Conservation (phyloP, 495 filamentous ascomycete species). For the Neurospora discreta region DNA sequence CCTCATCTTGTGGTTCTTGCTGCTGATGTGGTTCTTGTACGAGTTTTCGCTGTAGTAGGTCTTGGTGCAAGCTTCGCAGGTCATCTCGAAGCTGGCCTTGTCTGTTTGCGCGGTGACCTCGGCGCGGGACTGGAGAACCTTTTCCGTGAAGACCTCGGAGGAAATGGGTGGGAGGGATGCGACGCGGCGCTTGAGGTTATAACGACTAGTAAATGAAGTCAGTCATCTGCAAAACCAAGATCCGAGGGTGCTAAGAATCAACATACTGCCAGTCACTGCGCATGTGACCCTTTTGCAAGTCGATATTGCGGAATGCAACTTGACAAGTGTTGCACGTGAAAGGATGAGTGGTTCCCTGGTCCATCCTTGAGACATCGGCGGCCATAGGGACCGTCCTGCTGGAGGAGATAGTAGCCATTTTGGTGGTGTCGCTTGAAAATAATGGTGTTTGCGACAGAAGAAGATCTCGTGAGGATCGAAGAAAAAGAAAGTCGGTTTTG, state of each 20-base stretch:
- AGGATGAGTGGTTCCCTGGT: conserved; percentile 52
- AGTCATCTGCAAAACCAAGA: conserved; percentile 3
- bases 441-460: background rate
- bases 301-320: conserved; percentile 86
- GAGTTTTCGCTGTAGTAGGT: conserved; percentile 94
- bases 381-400: conserved; percentile 25
- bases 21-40: conserved; percentile 83
- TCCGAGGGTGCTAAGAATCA: background rate
- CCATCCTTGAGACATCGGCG: conserved; percentile 18
- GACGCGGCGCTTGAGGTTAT: conserved; percentile 94
- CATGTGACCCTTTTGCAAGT: conserved; percentile 93
- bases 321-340: conserved; percentile 98
- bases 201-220: conserved; percentile 49
- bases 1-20: conserved; percentile 77
- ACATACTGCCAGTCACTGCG: conserved; percentile 97
- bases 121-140: conserved; percentile 87
- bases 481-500: background rate
- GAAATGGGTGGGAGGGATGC: conserved; percentile 84
- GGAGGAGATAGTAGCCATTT: conserved; percentile 45
- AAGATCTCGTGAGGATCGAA: background rate
- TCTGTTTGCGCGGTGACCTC: conserved; percentile 71
- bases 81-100: conserved; percentile 78
- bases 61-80: conserved; percentile 75
- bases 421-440: background rate
- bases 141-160: conserved; percentile 89